Percentiles rank a stretch among this genome's conserved stretches.
phyloP scores from a whole-genome alignment of 176 grass and related monocot species.

The Urochloa ruziziensis region DNA sequence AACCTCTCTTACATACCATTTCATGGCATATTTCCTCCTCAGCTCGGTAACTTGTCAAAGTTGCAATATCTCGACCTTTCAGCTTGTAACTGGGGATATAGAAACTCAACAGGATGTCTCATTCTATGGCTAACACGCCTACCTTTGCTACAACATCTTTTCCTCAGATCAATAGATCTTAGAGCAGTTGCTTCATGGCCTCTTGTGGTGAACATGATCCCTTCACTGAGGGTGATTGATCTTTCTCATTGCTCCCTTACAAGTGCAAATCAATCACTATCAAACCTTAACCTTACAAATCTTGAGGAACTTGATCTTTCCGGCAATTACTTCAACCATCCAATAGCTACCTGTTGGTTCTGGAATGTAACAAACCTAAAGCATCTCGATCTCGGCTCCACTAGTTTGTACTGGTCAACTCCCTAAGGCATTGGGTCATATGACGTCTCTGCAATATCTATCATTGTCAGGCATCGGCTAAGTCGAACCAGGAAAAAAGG shows the following conservation, averaged over 20 bases:
- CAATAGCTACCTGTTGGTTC: constrained; percentile 10
- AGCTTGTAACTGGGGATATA: too few species aligned
- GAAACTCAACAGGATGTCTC: neutral
- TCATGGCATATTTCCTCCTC: neutral
- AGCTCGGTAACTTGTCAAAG: neutral
- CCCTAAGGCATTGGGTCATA: neutral
- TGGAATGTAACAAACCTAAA: constrained; percentile 27
- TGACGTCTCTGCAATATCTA: neutral
- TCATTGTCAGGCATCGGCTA: neutral
- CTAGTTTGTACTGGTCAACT: neutral
- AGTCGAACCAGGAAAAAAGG: too few species aligned
- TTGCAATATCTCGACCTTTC: neutral
- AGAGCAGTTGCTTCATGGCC: neutral
- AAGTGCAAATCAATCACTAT: neutral
- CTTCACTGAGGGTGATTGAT: neutral
- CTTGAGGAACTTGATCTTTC: neutral
- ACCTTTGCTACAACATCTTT: neutral
- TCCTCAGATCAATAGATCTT: neutral
- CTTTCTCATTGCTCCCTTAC: neutral
- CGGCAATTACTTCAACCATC: neutral
- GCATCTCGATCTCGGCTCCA: neutral
- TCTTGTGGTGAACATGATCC: neutral
- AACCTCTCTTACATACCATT: neutral
- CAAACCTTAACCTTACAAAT: neutral
- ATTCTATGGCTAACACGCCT: neutral